Percentiles rank a stretch among this genome's conserved stretches.
Evolutionary conservation across 2,329 filamentous ascomycete genomes (phyloP).

Genomic region (Fusarium xyrophilum): DNA sequence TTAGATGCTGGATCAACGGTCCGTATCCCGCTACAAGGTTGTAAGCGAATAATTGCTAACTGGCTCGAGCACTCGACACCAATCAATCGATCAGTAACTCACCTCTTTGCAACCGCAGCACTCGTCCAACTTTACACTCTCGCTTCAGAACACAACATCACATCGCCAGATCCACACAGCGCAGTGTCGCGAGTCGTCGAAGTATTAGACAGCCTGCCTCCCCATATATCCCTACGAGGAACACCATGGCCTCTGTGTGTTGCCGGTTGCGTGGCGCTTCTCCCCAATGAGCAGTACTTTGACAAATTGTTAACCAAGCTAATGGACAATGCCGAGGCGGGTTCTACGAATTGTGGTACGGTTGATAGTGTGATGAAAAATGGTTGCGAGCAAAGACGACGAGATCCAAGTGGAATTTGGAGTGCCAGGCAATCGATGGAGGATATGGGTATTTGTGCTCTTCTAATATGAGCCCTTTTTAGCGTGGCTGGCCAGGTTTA

Average conservation of each 20-base stretch:
- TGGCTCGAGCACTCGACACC: background rate
- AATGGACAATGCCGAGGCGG: constrained; percentile 4
- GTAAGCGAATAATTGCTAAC: background rate
- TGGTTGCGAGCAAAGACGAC: constrained; percentile 14
- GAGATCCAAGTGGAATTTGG: constrained; percentile 9
- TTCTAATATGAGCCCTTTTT: constrained; percentile 11
- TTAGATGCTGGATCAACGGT: background rate
- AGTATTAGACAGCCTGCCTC: constrained; percentile 9
- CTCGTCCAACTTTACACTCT: constrained; percentile 25
- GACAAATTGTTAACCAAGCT: constrained; percentile 12
- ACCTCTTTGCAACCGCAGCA: constrained; percentile 22
- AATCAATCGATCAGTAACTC: background rate
- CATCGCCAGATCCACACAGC: background rate
- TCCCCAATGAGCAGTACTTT: constrained; percentile 22
- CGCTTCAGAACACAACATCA: background rate
- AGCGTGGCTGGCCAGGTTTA: too few species aligned
- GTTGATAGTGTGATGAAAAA: constrained; percentile 21
- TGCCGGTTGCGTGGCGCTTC: constrained; percentile 22
- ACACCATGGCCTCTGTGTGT: constrained; percentile 28
- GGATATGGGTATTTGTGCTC: constrained; percentile 31
- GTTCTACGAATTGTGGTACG: constrained; percentile 30
- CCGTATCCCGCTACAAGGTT: fast-evolving
- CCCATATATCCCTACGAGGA: constrained; percentile 19
- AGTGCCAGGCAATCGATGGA: constrained; percentile 26
- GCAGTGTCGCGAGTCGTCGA: constrained; percentile 13